Conservation (phyloP, 805 yeast species). For the Candida qinlingensis region DNA sequence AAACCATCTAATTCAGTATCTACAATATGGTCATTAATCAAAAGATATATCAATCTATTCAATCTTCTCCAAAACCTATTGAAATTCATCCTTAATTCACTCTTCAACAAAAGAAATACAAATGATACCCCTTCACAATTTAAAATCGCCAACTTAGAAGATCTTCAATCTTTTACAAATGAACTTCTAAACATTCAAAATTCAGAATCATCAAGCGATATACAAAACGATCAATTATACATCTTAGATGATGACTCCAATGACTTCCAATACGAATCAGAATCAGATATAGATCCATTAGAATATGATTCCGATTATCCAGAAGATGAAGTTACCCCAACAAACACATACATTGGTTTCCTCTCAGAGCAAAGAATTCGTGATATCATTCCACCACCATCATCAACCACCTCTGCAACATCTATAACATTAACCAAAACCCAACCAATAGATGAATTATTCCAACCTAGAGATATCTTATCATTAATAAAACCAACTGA, state of each 20-base stretch:
- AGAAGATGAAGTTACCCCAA: conserved; percentile 17
- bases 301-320: conserved; percentile 29
- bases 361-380: not conserved
- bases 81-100: conserved; percentile 6
- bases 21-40: conserved; percentile 10
- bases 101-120: not conserved
- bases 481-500: conserved; percentile 26
- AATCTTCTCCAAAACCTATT: conserved; percentile 9
- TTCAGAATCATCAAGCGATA: not conserved
- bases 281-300: conserved; percentile 23
- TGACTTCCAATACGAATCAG: conserved; percentile 27
- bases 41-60: conserved; percentile 9
- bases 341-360: not conserved
- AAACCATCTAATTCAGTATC: not conserved
- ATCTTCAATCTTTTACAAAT: not conserved
- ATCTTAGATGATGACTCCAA: conserved; percentile 27
- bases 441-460: conserved; percentile 16
- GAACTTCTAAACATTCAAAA: not conserved
- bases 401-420: not conserved
- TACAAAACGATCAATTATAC: conserved; percentile 13
- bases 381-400: not conserved
- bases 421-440: not conserved
- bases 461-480: conserved; percentile 20
- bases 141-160: not conserved
- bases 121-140: not conserved